Base-by-base conservation (phyloP, 805 yeast species). In the Brettanomyces anomalus region DNA sequence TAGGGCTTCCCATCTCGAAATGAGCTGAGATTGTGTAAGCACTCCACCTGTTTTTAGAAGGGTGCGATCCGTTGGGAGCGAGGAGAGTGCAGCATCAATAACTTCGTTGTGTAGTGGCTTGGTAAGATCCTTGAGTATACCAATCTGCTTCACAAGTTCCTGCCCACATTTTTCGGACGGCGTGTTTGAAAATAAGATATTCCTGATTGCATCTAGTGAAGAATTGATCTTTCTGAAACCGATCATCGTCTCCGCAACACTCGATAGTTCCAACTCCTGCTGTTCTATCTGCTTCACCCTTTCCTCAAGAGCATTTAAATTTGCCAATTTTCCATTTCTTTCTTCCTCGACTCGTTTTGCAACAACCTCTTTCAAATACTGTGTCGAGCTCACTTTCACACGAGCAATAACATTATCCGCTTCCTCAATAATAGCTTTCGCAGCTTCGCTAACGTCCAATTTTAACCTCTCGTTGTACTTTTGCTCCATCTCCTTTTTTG, bases 271-370 rank as follows among this genome's bases (percentile, higher is more conserved):
- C 59, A 61, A 43, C 49, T 68, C 81, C 45, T 83, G 66, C 28
- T 70, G 63, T 57, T 76, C 81, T 46, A 90, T 69, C 31, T 72
- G 70, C 20, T 62, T 67, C 41, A 84, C 67, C 52, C 78, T 71
- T 10, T 65, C 48, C 51, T 74, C 68, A 43, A 93, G 70, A 44
- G 77, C 75, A 30, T 72, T 71, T 54, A 93, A 70, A 53, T 81
- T 71, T 38, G 82, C 71, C 53, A 89, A 74, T 57, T 93, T 80
- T 21, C 88, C 86, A 49, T 80, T 71, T 65, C 97, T 80, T 69
- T 84, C 95, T 11, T 60, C 49, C 49, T 82, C 89, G 42, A 89
- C 73, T 46, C 73, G 73, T 43, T 74, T 71, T 37, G 71, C 58
- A 39, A 87, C 68, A 44, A 76, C 67, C 42, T 70, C 66, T 48